Conservation (phyloP, 2,329 filamentous ascomycete genomes). For the Monascus ruber region DNA sequence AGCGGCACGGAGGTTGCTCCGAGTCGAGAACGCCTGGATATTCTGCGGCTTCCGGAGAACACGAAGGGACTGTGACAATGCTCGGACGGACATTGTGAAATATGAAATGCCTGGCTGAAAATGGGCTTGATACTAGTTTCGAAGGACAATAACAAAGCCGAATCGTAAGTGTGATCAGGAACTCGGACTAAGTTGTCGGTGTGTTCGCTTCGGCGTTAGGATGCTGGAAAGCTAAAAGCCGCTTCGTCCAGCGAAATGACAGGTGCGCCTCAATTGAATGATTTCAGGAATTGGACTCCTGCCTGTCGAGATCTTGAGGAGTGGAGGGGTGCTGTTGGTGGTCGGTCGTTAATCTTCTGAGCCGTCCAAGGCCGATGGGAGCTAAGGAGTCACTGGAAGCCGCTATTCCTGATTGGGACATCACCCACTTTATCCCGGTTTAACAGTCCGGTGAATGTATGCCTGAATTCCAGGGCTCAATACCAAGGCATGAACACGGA, state of each 20-base stretch:
- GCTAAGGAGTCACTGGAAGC: conserved; percentile 11
- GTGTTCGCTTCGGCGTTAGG: conserved; percentile 4
- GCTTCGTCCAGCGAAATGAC: conserved; percentile 5
- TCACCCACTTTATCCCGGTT: background rate
- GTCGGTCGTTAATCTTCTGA: conserved; percentile 23
- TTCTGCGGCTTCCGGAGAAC: conserved; percentile 25
- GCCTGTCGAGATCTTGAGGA: conserved; percentile 10
- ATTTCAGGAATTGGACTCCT: conserved; percentile 8
- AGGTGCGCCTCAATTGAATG: conserved; percentile 15
- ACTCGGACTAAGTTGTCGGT: conserved; percentile 4
- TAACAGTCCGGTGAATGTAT: too few species aligned
- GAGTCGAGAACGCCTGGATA: conserved; percentile 30
- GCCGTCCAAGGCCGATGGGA: conserved; percentile 27
- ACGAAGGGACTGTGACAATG: conserved; percentile 27
- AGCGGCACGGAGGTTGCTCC: conserved; percentile 28
- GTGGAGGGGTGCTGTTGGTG: conserved; percentile 18
- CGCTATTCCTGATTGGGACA: conserved; percentile 19
- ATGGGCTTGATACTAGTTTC: too few species aligned
- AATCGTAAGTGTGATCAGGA: background rate
- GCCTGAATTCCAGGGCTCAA: too few species aligned
- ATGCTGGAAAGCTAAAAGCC: conserved; percentile 1
- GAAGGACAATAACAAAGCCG: too few species aligned
- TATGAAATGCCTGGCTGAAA: background rate
- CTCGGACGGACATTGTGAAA: conserved; percentile 28
- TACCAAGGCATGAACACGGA: too few species aligned